Evolutionary conservation across 2,329 filamentous ascomycete species (phyloP).

Genomic region (Aspergillus puulaauensis): DNA sequence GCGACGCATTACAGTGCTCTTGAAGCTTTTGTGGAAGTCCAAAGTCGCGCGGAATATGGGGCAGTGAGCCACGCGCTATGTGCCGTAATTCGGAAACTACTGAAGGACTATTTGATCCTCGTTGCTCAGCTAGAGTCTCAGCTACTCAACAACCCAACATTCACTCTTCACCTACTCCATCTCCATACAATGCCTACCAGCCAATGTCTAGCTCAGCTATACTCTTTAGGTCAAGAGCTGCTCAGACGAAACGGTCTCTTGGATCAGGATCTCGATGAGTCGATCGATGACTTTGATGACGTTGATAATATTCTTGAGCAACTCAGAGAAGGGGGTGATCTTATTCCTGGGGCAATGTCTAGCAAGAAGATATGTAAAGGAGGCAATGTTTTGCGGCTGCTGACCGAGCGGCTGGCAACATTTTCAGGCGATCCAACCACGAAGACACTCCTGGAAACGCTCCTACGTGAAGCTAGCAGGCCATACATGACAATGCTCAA

Average conservation of each 20-base stretch:
- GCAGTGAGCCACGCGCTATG: constrained; percentile 94
- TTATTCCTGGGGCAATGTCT: constrained; percentile 73
- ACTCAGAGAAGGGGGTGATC: constrained; percentile 79
- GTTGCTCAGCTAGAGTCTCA: constrained; percentile 93
- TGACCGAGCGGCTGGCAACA: constrained; percentile 79
- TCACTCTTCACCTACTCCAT: constrained; percentile 91
- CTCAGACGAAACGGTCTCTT: constrained; percentile 83
- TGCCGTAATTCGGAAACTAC: constrained; percentile 84
- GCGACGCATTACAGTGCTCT: constrained; percentile 90
- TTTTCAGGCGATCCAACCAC: constrained; percentile 95
- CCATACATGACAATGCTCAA: constrained; percentile 99
- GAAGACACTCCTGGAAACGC: constrained; percentile 72
- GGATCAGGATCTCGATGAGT: constrained; percentile 68
- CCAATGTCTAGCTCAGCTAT: constrained; percentile 88
- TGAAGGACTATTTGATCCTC: constrained; percentile 92
- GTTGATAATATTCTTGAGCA: constrained; percentile 92
- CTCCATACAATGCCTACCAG: constrained; percentile 86
- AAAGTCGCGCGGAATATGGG: constrained; percentile 89
- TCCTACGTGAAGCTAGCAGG: constrained; percentile 82
- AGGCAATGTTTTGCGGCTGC: constrained; percentile 85
- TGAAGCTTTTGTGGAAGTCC: constrained; percentile 89
- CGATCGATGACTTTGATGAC: constrained; percentile 74
- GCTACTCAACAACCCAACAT: constrained; percentile 80
- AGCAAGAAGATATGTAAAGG: constrained; percentile 94
- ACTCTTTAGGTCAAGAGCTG: constrained; percentile 82